phyloP scores from a whole-genome alignment of 352 stramenopile species.

The Globisporangium polare region DNA sequence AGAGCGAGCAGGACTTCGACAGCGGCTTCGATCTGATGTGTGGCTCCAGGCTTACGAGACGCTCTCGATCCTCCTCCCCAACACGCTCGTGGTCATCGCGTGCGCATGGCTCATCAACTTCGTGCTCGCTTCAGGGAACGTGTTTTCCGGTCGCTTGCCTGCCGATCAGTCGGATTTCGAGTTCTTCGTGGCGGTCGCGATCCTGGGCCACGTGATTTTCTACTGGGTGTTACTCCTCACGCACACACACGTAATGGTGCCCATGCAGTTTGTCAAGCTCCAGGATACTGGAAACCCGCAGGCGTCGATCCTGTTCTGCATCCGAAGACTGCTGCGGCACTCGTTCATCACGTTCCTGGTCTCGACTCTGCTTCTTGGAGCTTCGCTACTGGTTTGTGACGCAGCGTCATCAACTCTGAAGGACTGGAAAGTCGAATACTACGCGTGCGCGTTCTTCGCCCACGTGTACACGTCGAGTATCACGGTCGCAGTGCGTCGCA shows the following conservation, averaged over 20 bases:
- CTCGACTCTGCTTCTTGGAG: background rate
- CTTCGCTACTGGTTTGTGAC: background rate
- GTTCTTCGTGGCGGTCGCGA: slow-evolving; percentile 21
- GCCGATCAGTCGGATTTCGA: slow-evolving; percentile 22
- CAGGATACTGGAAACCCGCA: background rate
- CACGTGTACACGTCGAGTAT: background rate
- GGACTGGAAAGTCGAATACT: background rate
- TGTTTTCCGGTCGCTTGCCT: slow-evolving; percentile 17
- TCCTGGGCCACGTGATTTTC: slow-evolving; percentile 10
- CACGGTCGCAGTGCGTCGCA: background rate
- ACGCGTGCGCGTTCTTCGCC: background rate
- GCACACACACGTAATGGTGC: background rate
- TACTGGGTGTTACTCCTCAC: slow-evolving; percentile 5
- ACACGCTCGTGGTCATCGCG: slow-evolving; percentile 15
- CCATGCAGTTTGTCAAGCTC: slow-evolving; percentile 11
- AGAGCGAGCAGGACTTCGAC: background rate
- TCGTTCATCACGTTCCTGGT: slow-evolving; percentile 10
- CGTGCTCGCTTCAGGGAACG: slow-evolving; percentile 20
- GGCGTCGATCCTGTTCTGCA: background rate
- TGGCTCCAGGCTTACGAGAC: slow-evolving; percentile 9
- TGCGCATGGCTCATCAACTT: slow-evolving; percentile 18
- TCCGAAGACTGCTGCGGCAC: background rate
- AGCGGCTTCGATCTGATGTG: background rate
- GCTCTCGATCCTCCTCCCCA: slow-evolving; percentile 20
- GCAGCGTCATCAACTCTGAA: background rate